Evolutionary conservation across 1,139 yeast genomes (phyloP), one percentile per base, ranked within the genome.

Genomic region (Magnusiomyces ingens): DNA sequence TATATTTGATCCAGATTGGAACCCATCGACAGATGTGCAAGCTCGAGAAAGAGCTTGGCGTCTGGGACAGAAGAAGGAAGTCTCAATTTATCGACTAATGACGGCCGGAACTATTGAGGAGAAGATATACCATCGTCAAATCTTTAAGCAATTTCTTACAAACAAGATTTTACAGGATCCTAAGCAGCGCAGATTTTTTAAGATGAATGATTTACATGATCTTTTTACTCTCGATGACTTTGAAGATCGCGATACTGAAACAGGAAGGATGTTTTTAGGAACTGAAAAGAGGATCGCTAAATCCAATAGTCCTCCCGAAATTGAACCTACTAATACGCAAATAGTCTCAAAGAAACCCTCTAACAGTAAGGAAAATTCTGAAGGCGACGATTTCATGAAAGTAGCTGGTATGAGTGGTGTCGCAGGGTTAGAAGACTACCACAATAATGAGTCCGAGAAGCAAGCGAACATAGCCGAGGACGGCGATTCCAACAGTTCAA

Each of bases 31-130:
- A 0, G 99, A 93, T 72, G 79, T 93, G 59, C 99, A 93, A 68
- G 99, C 99, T 0, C 74, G 99, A 58, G 99, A 93, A 68, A 72
- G 99, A 51, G 98, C 98, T 0, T 93, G 99, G 99, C 75, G 99
- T 60, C 76, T 93, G 58, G 99, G 99, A 0, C 99, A 93, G 65
- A 91, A 86, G 66, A 82, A 83, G 59, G 96, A 91, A 62, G 97
- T 93, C n/a, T 82, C 91, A 2, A 91, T 93, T 41, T 94, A 91
- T 63, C 73, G 99, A 54, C 71, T 93, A 46, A 89, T 93, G 90
- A 87, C 93, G 37, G 90, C 97, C 0, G 98, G 98, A 0, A 82
- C 97, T 0, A 94, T 93, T 49, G 99, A 93, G 65, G 99, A 93
- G 65, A 93, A 93, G 68, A 93, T 94, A 2, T 93, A 93, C 64